Base-by-base conservation (phyloP, 2,329 filamentous ascomycete genomes). In the Penicillium brevicompactum region DNA sequence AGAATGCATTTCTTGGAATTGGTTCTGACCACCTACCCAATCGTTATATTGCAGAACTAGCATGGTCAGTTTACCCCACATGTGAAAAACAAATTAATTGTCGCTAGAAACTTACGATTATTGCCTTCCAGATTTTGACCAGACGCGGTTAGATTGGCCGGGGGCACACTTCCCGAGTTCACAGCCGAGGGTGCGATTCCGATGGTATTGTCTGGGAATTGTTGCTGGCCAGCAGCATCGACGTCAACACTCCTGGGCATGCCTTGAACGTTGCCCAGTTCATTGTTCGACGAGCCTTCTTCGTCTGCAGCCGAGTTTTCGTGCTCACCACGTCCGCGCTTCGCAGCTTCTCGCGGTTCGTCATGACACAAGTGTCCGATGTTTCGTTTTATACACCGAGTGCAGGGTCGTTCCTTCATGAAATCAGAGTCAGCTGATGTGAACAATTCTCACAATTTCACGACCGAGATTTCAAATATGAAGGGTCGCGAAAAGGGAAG, bases 331-430 rank as follows among this genome's bases (percentile, higher is more conserved):
- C 93, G 96, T 66, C 84, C 78, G 76, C 92, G 93, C 77, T 94
- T 96, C 57, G 88, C 85, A 64, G 87, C 81, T 70, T 99, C 93
- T 75, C 93, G 88, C 65, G 92, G 93, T 77, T 97, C 94, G 77
- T 99, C 94, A 79, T 97, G 94, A 77, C 94, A 99, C 64, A 99
- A 84, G 77, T 99, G 94, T 68, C 93, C 94, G 75, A 99, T 99
- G 78, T 96, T 96, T 71, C 94, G 88, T 80, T 97, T 99, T 78
- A 97, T 91, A 81, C 94, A 99, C 78, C 94, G 86, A 69, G 91
- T 93, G 84, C 94, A 99, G 70, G 94, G 94, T 73, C 94, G 88
- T 80, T 96, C 91, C 91, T 95, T 75, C 31, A 51, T 30, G 49
- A n/a, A 51, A 53, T 11, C 5, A 56, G 34, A 58, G 58, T 65